These are phyloP conservation scores for Colletotrichum liaoningense DNA, from an alignment of 2,329 filamentous ascomycete genomes.

Conservation along the genomic window DNA sequence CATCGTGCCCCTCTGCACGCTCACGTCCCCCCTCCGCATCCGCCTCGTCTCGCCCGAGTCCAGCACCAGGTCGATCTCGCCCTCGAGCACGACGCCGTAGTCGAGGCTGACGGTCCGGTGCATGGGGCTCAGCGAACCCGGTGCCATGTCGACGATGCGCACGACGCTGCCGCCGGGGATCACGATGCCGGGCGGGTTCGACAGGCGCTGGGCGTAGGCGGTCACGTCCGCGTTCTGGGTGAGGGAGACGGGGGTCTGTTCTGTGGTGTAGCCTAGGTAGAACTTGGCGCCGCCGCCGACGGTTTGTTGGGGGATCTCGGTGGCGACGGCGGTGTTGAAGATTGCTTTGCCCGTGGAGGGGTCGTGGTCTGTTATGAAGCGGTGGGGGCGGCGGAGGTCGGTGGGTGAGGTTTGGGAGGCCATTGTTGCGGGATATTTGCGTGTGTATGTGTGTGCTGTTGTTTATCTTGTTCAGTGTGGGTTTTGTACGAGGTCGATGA, in stretches of 20 bases:
- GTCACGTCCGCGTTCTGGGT: conserved; percentile 38
- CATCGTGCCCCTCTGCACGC: conserved; percentile 66
- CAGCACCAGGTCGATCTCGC: conserved; percentile 61
- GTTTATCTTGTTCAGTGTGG: background rate
- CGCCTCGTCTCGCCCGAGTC: conserved; percentile 60
- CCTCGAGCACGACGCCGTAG: conserved; percentile 67
- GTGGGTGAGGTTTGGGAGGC: background rate
- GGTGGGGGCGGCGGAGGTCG: conserved; percentile 37
- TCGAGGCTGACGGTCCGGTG: conserved; percentile 67
- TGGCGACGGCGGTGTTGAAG: conserved; percentile 44
- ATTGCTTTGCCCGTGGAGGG: conserved; percentile 44
- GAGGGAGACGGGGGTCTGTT: conserved; percentile 39
- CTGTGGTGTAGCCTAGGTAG: conserved; percentile 42
- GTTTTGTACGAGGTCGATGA: too few species aligned
- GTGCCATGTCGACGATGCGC: conserved; percentile 61
- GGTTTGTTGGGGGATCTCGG: conserved; percentile 37
- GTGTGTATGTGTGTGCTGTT: background rate
- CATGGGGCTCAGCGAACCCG: conserved; percentile 51
- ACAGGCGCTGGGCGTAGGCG: conserved; percentile 38
- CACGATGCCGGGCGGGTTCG: conserved; percentile 41
- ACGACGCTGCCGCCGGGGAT: conserved; percentile 54
- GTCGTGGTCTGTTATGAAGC: conserved; percentile 49
- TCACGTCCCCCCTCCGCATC: conserved; percentile 64
- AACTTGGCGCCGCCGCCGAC: conserved; percentile 38
- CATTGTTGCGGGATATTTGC: background rate